These are phyloP conservation scores for Leishmania guyanensis DNA, from an alignment of 208 protist genomes.

Conservation along the genomic window DNA sequence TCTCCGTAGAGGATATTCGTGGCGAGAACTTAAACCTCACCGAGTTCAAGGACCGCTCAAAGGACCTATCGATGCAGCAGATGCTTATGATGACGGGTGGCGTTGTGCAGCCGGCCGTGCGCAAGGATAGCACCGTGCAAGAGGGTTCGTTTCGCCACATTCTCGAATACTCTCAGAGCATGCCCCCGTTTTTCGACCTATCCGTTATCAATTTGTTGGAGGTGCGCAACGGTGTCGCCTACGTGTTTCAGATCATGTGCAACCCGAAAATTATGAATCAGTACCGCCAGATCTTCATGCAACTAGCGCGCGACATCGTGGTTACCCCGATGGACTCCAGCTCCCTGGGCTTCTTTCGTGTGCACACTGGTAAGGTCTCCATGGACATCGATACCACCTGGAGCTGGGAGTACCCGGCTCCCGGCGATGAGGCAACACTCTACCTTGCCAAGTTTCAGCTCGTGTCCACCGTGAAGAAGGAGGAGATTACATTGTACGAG, in stretches of 20 bases:
- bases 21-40: slow-evolving; percentile 68
- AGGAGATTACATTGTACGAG: slow-evolving; percentile 59
- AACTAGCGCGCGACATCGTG: slow-evolving; percentile 55
- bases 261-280: slow-evolving; percentile 61
- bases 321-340: slow-evolving; percentile 46
- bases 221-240: slow-evolving; percentile 70
- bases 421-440: background rate
- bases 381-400: slow-evolving; percentile 64
- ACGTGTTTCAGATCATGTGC: slow-evolving; percentile 85
- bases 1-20: slow-evolving; percentile 78
- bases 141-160: slow-evolving; percentile 67
- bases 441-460: slow-evolving; percentile 46
- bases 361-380: slow-evolving; percentile 48
- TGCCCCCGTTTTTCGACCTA: slow-evolving; percentile 74
- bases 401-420: slow-evolving; percentile 45
- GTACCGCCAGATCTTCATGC: slow-evolving; percentile 61
- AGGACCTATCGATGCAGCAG: slow-evolving; percentile 70
- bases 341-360: slow-evolving; percentile 50
- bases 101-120: slow-evolving; percentile 57
- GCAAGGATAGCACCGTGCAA: slow-evolving; percentile 43
- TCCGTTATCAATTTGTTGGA: slow-evolving; percentile 74
- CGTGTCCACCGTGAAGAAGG: slow-evolving; percentile 58
- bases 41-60: slow-evolving; percentile 83
- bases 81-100: slow-evolving; percentile 86
- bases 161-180: slow-evolving; percentile 67